Conservation (phyloP, 164 flowering plant species). For the Piper longum region DNA sequence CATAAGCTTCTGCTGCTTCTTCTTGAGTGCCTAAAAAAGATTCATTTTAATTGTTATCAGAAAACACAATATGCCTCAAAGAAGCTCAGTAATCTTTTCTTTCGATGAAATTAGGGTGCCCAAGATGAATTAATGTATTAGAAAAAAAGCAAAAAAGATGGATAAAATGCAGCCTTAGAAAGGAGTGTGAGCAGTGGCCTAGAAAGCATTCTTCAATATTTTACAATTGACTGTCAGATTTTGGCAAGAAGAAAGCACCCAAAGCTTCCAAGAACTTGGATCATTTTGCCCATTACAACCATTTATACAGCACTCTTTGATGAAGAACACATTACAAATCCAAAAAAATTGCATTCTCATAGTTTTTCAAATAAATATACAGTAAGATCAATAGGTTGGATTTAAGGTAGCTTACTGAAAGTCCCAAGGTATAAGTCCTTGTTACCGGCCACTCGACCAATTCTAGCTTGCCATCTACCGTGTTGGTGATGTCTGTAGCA, state of each 20-base stretch:
- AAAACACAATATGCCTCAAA: background rate
- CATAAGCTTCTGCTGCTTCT: slow-evolving; percentile 75
- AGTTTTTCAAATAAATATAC: no score
- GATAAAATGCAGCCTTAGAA: background rate
- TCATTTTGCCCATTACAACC: background rate
- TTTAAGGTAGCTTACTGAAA: slow-evolving; percentile 39
- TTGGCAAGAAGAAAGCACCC: slow-evolving; percentile 3
- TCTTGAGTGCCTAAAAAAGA: slow-evolving; percentile 51
- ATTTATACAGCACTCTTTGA: no score
- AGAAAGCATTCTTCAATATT: slow-evolving; percentile 8
- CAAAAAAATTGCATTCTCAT: no score
- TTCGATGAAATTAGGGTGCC: no score
- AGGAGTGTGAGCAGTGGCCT: background rate
- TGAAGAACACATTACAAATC: no score
- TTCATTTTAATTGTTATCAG: background rate
- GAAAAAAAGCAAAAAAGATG: background rate
- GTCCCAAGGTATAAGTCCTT: slow-evolving; percentile 91
- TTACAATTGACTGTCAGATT: slow-evolving; percentile 6
- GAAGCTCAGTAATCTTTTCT: background rate
- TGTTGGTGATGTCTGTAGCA: slow-evolving; percentile 68
- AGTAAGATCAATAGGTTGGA: background rate
- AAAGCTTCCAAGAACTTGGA: background rate
- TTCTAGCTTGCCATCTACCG: slow-evolving; percentile 94
- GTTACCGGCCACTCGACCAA: slow-evolving; percentile 87
- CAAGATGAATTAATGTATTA: background rate